Conservation (phyloP, 202 grass and related monocot genomes). For the Brachypodium distachyon region DNA sequence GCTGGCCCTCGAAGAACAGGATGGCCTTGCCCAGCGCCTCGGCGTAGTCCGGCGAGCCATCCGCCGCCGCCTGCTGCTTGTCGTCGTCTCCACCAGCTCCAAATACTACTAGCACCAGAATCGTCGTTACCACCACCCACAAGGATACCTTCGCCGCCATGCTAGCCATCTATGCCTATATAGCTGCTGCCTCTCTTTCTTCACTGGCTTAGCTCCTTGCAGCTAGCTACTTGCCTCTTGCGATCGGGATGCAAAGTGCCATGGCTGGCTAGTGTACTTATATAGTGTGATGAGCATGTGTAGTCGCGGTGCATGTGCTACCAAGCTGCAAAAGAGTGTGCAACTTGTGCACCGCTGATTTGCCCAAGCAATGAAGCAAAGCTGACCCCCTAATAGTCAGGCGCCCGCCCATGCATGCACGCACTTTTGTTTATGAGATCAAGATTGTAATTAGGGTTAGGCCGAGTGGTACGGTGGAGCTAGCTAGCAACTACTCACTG, state of each 20-base stretch:
- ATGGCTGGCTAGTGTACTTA: slow-evolving; percentile 19
- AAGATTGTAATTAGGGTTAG: not conserved
- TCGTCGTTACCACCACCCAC: not conserved
- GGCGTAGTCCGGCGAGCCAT: slow-evolving; percentile 28
- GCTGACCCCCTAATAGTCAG: not conserved
- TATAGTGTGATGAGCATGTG: slow-evolving; percentile 8
- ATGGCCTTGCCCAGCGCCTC: slow-evolving; percentile 46
- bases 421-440: not conserved
- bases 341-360: not conserved
- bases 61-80: not conserved
- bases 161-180: not conserved
- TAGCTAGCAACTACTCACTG: too few relatives aligned
- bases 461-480: not conserved
- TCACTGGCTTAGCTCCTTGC: not conserved
- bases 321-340: not conserved
- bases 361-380: not conserved
- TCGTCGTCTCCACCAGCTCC: not conserved
- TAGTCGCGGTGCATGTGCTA: not conserved
- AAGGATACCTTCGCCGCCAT: slow-evolving; percentile 18
- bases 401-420: not conserved
- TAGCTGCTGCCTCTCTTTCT: not conserved
- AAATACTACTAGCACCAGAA: slow-evolving; percentile 13
- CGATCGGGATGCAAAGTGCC: not conserved
- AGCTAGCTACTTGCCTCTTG: not conserved
- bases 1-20: slow-evolving; percentile 68